Evolutionary conservation across 2,329 filamentous ascomycete species (phyloP).

Genomic region (Aspergillus pseudoglaucus): DNA sequence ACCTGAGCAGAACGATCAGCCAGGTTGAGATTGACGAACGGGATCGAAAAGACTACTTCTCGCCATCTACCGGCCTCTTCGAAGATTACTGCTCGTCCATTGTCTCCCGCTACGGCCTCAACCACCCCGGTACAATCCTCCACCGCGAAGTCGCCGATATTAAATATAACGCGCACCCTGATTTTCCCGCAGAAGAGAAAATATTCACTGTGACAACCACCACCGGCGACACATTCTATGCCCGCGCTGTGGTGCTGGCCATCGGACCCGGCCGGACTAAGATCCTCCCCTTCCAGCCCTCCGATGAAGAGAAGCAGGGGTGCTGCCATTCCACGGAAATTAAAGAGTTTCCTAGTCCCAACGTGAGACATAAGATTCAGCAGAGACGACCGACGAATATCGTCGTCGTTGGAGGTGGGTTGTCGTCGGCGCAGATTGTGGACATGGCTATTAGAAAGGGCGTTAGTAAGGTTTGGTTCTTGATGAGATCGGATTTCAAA

Average conservation of each 20-base stretch:
- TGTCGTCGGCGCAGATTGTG: constrained; percentile 68
- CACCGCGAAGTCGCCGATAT: constrained; percentile 58
- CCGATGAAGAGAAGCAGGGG: constrained; percentile 40
- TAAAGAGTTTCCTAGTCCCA: constrained; percentile 49
- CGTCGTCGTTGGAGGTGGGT: constrained; percentile 66
- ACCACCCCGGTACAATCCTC: constrained; percentile 46
- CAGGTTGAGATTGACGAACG: constrained; percentile 56
- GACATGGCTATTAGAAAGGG: constrained; percentile 61
- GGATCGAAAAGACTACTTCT: constrained; percentile 64
- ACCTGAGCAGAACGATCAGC: constrained; percentile 17
- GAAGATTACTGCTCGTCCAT: constrained; percentile 56
- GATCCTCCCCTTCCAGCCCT: constrained; percentile 35
- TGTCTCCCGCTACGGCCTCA: constrained; percentile 53
- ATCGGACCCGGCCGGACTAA: constrained; percentile 63
- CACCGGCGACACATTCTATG: constrained; percentile 47
- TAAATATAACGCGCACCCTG: constrained; percentile 48
- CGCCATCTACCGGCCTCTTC: constrained; percentile 57
- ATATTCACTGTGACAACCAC: constrained; percentile 61
- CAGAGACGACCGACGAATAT: constrained; percentile 52
- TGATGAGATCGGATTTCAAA: constrained; percentile 55
- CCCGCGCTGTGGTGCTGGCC: constrained; percentile 61
- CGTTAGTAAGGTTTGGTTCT: constrained; percentile 60
- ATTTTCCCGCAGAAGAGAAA: constrained; percentile 41
- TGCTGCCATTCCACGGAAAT: constrained; percentile 62
- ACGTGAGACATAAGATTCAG: constrained; percentile 50